Evolutionary conservation across 2,329 filamentous ascomycete species (phyloP).

Genomic region (Penicillium sp.): DNA sequence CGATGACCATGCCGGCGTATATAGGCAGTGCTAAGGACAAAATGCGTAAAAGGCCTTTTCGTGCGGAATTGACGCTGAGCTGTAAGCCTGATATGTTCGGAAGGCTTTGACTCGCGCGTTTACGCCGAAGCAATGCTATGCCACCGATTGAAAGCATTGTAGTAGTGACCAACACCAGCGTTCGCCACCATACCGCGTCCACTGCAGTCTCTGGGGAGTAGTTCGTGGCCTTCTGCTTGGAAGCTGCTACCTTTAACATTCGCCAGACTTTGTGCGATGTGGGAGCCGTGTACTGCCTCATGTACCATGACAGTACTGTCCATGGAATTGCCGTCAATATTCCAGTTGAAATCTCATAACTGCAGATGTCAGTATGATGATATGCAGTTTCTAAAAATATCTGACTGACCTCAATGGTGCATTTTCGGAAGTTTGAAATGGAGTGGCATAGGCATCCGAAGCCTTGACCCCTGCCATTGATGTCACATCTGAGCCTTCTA

Average conservation of each 20-base stretch:
- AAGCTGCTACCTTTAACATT: conserved; percentile 11
- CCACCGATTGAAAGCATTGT: conserved; percentile 30
- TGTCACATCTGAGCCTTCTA: background rate
- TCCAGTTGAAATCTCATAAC: conserved; percentile 48
- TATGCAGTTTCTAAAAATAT: background rate
- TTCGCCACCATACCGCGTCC: conserved; percentile 21
- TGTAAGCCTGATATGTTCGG: conserved; percentile 7
- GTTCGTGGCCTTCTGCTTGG: conserved; percentile 10
- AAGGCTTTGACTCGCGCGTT: conserved; percentile 13
- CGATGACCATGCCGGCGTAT: conserved; percentile 54
- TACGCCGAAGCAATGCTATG: conserved; percentile 21
- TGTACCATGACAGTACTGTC: conserved; percentile 36
- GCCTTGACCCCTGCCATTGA: conserved; percentile 8
- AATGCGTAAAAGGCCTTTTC: conserved; percentile 29
- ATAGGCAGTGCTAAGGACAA: conserved; percentile 50
- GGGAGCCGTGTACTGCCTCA: conserved; percentile 22
- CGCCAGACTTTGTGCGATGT: conserved; percentile 15
- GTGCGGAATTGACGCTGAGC: conserved; percentile 16
- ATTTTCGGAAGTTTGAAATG: conserved; percentile 10
- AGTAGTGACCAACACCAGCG: conserved; percentile 26
- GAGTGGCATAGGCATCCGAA: conserved; percentile 12
- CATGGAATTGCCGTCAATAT: conserved; percentile 39
- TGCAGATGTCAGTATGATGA: conserved; percentile 22
- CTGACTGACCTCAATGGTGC: conserved; percentile 10
- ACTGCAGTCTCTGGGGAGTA: conserved; percentile 16